phyloP scores from a whole-genome alignment of 441 rosid species.

The Erodium trifolium region DNA sequence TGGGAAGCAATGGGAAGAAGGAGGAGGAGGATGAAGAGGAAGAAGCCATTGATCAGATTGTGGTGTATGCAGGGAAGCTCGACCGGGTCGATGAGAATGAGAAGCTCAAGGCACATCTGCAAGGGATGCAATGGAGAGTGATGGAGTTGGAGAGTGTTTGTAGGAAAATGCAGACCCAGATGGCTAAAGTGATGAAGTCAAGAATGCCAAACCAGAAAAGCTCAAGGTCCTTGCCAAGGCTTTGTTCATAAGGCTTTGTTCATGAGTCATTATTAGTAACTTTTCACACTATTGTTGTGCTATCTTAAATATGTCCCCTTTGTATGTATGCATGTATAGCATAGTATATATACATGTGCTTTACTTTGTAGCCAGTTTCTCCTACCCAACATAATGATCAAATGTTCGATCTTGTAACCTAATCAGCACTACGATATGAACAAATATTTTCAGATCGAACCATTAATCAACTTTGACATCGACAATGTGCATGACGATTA shows the following conservation, averaged over 20 bases:
- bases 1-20: not conserved
- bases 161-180: slow-evolving; percentile 14
- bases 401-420: too few species aligned
- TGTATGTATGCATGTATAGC: not conserved
- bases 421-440: too few species aligned
- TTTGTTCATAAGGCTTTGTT: slow-evolving; percentile 30
- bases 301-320: not conserved
- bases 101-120: slow-evolving; percentile 20
- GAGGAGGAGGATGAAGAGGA: not conserved
- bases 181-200: slow-evolving; percentile 19
- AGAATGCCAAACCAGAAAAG: slow-evolving; percentile 22
- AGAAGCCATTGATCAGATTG: slow-evolving; percentile 13
- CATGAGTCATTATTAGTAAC: not conserved
- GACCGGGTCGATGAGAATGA: slow-evolving; percentile 11
- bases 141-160: slow-evolving; percentile 13
- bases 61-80: slow-evolving; percentile 20
- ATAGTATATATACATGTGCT: not conserved
- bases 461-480: too few species aligned
- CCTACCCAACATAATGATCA: too few species aligned
- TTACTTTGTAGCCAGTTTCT: not conserved
- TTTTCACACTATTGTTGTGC: not conserved
- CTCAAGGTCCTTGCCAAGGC: slow-evolving; percentile 30
- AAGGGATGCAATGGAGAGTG: slow-evolving; percentile 11
- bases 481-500: too few species aligned
- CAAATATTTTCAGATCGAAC: too few species aligned